Evolutionary conservation across 2,329 filamentous ascomycete genomes (phyloP).

Genomic region (Lasiodiplodia theobromae): DNA sequence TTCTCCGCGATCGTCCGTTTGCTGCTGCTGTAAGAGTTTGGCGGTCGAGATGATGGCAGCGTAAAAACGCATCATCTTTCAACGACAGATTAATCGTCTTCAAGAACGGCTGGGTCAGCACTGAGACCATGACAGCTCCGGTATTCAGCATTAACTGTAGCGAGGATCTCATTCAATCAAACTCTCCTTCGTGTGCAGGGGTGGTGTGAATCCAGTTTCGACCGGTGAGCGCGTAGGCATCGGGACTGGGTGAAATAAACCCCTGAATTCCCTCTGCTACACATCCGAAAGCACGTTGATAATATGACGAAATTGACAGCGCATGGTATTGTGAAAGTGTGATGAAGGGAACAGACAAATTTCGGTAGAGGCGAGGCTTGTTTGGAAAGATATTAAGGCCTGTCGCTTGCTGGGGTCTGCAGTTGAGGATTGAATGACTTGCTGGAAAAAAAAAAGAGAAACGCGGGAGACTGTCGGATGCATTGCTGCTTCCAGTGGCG

Average conservation of each 20-base stretch:
- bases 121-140: too few relatives aligned
- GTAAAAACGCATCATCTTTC: too few relatives aligned
- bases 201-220: background rate
- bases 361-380: background rate
- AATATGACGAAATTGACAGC: background rate
- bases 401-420: background rate
- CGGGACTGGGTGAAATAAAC: background rate
- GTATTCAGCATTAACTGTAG: background rate
- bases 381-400: background rate
- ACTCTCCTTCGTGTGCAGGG: background rate
- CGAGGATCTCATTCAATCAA: background rate
- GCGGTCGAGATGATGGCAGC: too few relatives aligned
- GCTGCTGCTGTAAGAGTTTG: too few relatives aligned
- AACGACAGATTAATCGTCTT: too few relatives aligned
- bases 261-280: background rate
- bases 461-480: background rate
- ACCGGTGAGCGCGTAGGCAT: background rate
- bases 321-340: background rate
- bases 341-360: background rate
- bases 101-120: too few relatives aligned
- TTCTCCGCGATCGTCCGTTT: too few relatives aligned
- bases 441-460: too few relatives aligned
- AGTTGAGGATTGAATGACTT: background rate
- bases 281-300: background rate
- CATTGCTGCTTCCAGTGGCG: background rate